Evolutionary conservation across 2,329 filamentous ascomycete genomes (phyloP), one percentile per base, ranked within the genome.

Genomic region (Pseudogymnoascus sp.): DNA sequence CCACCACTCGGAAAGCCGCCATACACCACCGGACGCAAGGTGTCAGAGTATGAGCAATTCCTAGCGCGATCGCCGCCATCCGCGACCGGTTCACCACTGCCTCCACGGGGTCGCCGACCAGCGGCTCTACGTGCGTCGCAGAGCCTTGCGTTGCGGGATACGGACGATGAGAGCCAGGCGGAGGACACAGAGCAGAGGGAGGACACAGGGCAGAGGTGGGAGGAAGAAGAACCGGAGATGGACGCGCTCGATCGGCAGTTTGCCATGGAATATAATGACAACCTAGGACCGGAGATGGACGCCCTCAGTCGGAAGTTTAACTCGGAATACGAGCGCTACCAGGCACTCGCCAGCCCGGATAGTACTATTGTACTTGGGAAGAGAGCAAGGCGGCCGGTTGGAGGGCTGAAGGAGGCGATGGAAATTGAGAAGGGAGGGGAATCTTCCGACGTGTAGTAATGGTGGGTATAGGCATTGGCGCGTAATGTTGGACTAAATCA

Each of bases 321-420:
- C 31, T 33, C 65, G 16, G 70, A 72, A 61, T 72, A 72, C 63
- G 71, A 72, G 21, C 67, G 63, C 7, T 72, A 64, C 37, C 70
- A 70, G 40, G 69, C 68, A 23, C 45, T 70, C 5, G 67, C 65
- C 14, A 66, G 64, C n/a, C 69, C 70, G 14, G 65, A 65, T 4
- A 67, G 63, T 58, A 64, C 64, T 7, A 52, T 68, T 7, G 41
- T 63, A 8, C 38, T 71, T 35, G 68, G 69, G 18, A 72, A 72
- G 65, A 61, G 70, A n/a, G 60, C 62, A n/a, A 28, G 70, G 18
- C 70, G 67, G 62, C 35, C 61, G 8, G 33, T 40, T 21, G 23
- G 16, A 21, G 35, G 35, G n/a, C 49, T 62, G 5, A 33, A 21
- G 61, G 61, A 62, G 25, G 61, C 61, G 6, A 59, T 59, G 40